Conservation (phyloP, 768 basidiomycete genomes). For the Suillus spraguei region DNA sequence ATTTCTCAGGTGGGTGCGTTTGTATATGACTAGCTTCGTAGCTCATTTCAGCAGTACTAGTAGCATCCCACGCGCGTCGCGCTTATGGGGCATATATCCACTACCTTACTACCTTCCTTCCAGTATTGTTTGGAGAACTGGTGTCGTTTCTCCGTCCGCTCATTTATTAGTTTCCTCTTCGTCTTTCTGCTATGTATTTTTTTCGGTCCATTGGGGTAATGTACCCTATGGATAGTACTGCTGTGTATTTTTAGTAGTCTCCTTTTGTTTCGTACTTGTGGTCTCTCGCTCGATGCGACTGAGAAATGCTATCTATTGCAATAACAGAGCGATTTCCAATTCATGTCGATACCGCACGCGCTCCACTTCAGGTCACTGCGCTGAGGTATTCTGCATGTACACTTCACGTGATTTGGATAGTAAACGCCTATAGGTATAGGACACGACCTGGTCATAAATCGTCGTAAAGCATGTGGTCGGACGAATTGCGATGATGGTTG, state of each 20-base stretch:
- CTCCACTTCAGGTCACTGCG: too few relatives aligned
- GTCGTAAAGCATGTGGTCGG: too few relatives aligned
- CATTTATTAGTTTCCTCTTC: not conserved
- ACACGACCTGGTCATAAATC: too few relatives aligned
- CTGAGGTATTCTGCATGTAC: too few relatives aligned
- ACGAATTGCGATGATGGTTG: too few relatives aligned
- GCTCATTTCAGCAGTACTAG: not conserved
- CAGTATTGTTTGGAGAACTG: not conserved
- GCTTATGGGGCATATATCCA: too few relatives aligned
- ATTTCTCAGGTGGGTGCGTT: not conserved
- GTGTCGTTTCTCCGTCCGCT: slow-evolving; percentile 6
- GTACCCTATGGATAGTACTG: too few relatives aligned
- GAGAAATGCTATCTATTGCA: not conserved
- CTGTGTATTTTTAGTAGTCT: not conserved
- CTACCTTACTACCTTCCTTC: not conserved
- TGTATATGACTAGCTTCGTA: not conserved
- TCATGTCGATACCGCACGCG: too few relatives aligned
- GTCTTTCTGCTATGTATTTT: not conserved
- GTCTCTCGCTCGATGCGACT: slow-evolving; percentile 6
- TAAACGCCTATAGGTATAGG: too few relatives aligned
- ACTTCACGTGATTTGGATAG: too few relatives aligned
- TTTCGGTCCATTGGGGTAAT: too few relatives aligned
- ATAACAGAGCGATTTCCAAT: too few relatives aligned
- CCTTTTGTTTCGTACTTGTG: not conserved
- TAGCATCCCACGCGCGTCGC: not conserved